Conservation (phyloP, 1,284 basidiomycete species). For the Ustilago crameri region DNA sequence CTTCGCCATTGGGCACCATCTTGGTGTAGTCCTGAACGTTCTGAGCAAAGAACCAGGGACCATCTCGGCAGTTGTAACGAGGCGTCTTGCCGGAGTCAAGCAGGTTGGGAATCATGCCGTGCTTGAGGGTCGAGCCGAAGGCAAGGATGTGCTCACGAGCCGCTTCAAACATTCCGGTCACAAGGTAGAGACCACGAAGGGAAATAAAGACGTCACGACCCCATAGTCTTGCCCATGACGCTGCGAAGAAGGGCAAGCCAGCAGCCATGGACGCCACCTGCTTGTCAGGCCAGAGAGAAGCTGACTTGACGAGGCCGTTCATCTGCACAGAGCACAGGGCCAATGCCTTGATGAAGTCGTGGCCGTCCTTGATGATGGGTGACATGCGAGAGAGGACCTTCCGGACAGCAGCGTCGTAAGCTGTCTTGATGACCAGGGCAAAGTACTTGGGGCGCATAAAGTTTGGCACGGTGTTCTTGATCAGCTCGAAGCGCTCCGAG, state of each 20-base stretch:
- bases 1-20: conserved; percentile 84
- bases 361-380: conserved; percentile 51
- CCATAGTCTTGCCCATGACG: conserved; percentile 62
- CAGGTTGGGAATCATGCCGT: conserved; percentile 63
- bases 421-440: conserved; percentile 57
- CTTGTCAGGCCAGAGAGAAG: conserved; percentile 59
- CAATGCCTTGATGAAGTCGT: conserved; percentile 60
- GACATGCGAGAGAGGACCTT: conserved; percentile 57
- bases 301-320: conserved; percentile 62
- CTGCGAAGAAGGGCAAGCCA: conserved; percentile 63
- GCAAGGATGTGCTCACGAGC: conserved; percentile 61
- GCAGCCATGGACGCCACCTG: conserved; percentile 64
- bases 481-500: conserved; percentile 57
- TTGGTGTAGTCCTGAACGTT: conserved; percentile 93
- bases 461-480: conserved; percentile 53
- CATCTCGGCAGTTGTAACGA: conserved; percentile 86
- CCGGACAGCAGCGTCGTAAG: conserved; percentile 54
- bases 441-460: conserved; percentile 66
- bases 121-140: conserved; percentile 61
- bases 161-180: conserved; percentile 57
- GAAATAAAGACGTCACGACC: conserved; percentile 64
- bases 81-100: conserved; percentile 60
- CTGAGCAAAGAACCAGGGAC: conserved; percentile 98
- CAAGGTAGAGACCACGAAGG: conserved; percentile 62
- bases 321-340: conserved; percentile 62